These are phyloP conservation scores for Clonostachys chloroleuca DNA, from an alignment of 2,329 filamentous ascomycete genomes.

Conservation along the genomic window DNA sequence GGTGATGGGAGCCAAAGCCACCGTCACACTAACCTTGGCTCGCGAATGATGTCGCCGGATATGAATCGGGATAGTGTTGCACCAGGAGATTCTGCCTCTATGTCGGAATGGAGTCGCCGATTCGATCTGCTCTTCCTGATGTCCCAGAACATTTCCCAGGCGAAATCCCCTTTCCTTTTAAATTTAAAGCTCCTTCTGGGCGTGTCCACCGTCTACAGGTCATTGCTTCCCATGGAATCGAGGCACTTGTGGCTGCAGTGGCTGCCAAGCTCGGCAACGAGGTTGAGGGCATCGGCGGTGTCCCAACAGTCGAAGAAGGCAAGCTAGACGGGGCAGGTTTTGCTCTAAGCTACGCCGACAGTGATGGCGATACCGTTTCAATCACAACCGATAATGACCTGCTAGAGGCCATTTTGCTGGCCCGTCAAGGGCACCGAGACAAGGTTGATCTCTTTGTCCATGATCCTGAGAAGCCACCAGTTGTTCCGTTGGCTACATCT, in stretches of 20 bases:
- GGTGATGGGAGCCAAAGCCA: constrained; percentile 75
- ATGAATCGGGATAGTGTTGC: constrained; percentile 76
- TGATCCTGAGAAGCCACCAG: constrained; percentile 83
- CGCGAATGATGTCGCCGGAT: constrained; percentile 79
- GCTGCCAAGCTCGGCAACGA: constrained; percentile 81
- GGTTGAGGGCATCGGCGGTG: constrained; percentile 77
- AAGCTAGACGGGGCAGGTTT: constrained; percentile 75
- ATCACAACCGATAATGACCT: constrained; percentile 96
- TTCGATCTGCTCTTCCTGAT: constrained; percentile 56
- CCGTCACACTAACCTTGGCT: constrained; percentile 57
- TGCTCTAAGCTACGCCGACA: constrained; percentile 91
- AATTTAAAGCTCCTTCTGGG: constrained; percentile 96
- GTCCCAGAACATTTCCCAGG: constrained; percentile 51
- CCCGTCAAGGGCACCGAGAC: constrained; percentile 71
- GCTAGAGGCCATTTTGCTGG: constrained; percentile 81
- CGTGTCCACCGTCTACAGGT: constrained; percentile 92
- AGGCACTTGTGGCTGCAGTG: constrained; percentile 72
- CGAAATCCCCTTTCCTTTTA: constrained; percentile 89
- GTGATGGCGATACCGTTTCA: constrained; percentile 93
- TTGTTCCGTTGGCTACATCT: constrained; percentile 35
- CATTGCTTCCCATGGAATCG: constrained; percentile 73
- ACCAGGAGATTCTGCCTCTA: constrained; percentile 92
- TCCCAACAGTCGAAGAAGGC: constrained; percentile 73
- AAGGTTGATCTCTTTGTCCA: constrained; percentile 98
- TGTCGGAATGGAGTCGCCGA: constrained; percentile 73